Conservation (phyloP, 768 basidiomycete species). For the Kockovaella imperatae region DNA sequence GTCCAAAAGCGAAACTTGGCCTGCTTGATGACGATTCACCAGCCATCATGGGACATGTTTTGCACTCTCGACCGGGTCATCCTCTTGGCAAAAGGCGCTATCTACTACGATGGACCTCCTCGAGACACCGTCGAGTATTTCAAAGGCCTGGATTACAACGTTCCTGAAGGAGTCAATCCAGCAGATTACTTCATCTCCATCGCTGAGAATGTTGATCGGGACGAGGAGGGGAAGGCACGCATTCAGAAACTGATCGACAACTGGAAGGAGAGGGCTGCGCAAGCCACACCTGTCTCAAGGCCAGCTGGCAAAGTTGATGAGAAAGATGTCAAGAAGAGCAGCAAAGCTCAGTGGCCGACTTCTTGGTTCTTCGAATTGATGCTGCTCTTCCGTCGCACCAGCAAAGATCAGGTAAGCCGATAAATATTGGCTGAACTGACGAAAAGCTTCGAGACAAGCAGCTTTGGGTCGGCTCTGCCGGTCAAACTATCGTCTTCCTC, state of each 20-base stretch:
- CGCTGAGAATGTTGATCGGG: slow-evolving; percentile 4
- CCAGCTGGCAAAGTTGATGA: background rate
- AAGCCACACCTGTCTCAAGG: background rate
- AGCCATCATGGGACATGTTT: slow-evolving; percentile 59
- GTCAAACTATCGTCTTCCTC: slow-evolving; percentile 8
- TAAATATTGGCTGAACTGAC: no score
- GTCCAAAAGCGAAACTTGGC: no score
- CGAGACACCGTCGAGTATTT: slow-evolving; percentile 10
- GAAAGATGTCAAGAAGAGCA: background rate
- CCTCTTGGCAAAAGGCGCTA: slow-evolving; percentile 47
- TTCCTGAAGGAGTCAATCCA: slow-evolving; percentile 12
- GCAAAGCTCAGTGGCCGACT: slow-evolving; percentile 1
- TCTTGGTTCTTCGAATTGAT: background rate
- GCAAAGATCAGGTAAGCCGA: background rate
- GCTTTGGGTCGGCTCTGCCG: background rate
- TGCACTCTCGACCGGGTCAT: slow-evolving; percentile 68
- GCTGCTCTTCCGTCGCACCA: background rate
- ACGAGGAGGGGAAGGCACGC: background rate
- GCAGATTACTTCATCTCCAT: slow-evolving; percentile 14
- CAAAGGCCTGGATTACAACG: slow-evolving; percentile 7
- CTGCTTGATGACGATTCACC: no score
- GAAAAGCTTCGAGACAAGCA: slow-evolving; percentile 2
- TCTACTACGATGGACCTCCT: slow-evolving; percentile 9
- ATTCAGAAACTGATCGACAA: background rate
- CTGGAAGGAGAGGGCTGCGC: background rate